phyloP scores from a whole-genome alignment of 345 rosid genomes.

The Euphorbia peplus region DNA sequence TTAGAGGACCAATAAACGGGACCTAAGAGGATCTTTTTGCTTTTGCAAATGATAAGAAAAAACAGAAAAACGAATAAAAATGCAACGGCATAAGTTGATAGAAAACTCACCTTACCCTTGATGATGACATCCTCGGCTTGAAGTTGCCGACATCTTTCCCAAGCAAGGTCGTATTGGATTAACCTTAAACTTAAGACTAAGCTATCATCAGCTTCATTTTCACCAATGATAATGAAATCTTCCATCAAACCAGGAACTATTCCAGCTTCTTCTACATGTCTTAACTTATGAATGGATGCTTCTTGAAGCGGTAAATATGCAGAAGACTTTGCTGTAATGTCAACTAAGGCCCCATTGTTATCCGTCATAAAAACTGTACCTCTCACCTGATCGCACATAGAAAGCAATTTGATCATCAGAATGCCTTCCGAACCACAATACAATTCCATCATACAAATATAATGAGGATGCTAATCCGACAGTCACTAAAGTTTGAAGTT shows the following conservation, averaged over 20 bases:
- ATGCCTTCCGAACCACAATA: neutral
- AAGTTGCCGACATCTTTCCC: slow-evolving; percentile 98
- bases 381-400: slow-evolving; percentile 50
- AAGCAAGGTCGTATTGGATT: slow-evolving; percentile 77
- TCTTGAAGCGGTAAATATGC: slow-evolving; percentile 77
- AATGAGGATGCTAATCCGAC: too few species aligned
- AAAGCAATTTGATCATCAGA: slow-evolving; percentile 1
- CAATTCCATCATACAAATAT: neutral
- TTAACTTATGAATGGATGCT: slow-evolving; percentile 71
- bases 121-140: slow-evolving; percentile 89
- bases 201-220: slow-evolving; percentile 78
- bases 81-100: neutral
- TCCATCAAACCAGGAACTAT: slow-evolving; percentile 73
- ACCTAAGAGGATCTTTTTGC: neutral
- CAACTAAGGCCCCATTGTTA: slow-evolving; percentile 71
- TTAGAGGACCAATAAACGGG: neutral
- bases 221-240: slow-evolving; percentile 85
- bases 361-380: slow-evolving; percentile 81
- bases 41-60: neutral
- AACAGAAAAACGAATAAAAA: neutral
- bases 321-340: slow-evolving; percentile 80
- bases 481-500: too few species aligned
- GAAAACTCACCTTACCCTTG: slow-evolving; percentile 74
- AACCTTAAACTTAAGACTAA: slow-evolving; percentile 69
- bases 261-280: slow-evolving; percentile 81